Conservation (phyloP, 371 early-diverging fungal genomes). For the Mortierella sp. region DNA sequence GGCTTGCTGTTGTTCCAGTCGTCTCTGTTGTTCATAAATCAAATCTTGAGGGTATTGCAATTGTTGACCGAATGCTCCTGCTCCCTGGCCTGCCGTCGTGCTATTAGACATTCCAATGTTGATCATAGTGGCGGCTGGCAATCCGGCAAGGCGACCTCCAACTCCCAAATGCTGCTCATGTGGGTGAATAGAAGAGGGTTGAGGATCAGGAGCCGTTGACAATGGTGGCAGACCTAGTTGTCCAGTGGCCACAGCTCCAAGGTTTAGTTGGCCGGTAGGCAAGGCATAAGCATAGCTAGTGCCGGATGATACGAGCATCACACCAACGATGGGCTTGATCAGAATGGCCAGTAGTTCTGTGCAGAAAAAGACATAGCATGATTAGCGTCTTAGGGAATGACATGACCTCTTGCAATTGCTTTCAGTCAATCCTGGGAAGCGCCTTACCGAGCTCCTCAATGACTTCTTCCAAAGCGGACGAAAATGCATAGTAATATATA, state of each 20-base stretch:
- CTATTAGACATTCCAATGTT: slow-evolving; percentile 11
- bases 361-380: not conserved
- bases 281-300: slow-evolving; percentile 6
- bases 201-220: not conserved
- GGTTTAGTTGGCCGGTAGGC: slow-evolving; percentile 9
- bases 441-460: slow-evolving; percentile 64
- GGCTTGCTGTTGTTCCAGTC: slow-evolving; percentile 9
- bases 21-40: slow-evolving; percentile 13
- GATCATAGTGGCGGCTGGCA: slow-evolving; percentile 11
- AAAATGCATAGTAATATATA: slow-evolving; percentile 53
- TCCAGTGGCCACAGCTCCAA: slow-evolving; percentile 21
- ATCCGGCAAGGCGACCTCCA: not conserved
- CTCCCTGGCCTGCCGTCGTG: slow-evolving; percentile 11
- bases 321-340: slow-evolving; percentile 49
- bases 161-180: not conserved
- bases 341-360: slow-evolving; percentile 46
- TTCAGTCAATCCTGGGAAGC: not conserved
- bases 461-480: slow-evolving; percentile 60
- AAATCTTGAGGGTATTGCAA: slow-evolving; percentile 16
- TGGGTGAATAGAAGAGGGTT: not conserved
- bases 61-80: slow-evolving; percentile 16
- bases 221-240: slow-evolving; percentile 5
- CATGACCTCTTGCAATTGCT: too few species aligned
- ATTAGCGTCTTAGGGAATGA: not conserved
- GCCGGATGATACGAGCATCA: slow-evolving; percentile 27